Percentiles rank a stretch among this genome's conserved stretches.
Evolutionary conservation across 1,284 basidiomycete genomes (phyloP).

Genomic region (Coniferiporia weirii): DNA sequence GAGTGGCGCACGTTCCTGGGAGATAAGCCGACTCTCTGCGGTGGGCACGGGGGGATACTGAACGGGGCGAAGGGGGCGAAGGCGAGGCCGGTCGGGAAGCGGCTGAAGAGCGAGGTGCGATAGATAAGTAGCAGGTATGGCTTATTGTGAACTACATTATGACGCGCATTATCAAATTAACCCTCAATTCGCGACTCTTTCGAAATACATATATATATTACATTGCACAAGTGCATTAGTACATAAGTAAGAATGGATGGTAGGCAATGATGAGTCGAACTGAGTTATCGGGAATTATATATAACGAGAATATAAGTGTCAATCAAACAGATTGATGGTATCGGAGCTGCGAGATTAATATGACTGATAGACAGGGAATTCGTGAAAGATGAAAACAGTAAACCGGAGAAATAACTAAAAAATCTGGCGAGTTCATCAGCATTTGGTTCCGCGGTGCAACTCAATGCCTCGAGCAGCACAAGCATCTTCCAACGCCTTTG

Average conservation of each 20-base stretch:
- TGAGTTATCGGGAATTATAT: too few species aligned
- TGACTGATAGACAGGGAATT: not conserved
- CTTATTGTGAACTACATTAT: too few species aligned
- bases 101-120: constrained; percentile 1
- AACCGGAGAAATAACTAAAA: not conserved
- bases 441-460: not conserved
- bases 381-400: not conserved
- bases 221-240: too few species aligned
- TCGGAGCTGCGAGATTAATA: not conserved
- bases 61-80: not conserved
- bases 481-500: not conserved
- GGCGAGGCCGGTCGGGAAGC: not conserved
- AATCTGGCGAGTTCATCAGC: not conserved
- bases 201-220: too few species aligned
- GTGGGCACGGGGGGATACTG: not conserved
- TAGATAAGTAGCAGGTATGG: too few species aligned
- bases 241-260: too few species aligned
- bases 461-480: not conserved
- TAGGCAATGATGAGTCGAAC: too few species aligned
- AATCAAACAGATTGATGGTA: not conserved
- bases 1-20: constrained; percentile 8
- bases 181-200: too few species aligned
- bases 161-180: too few species aligned
- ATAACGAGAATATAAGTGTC: too few species aligned
- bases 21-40: constrained; percentile 5